Evolutionary conservation across 2,329 filamentous ascomycete species (phyloP).

Genomic region (Xylariaceae sp.): DNA sequence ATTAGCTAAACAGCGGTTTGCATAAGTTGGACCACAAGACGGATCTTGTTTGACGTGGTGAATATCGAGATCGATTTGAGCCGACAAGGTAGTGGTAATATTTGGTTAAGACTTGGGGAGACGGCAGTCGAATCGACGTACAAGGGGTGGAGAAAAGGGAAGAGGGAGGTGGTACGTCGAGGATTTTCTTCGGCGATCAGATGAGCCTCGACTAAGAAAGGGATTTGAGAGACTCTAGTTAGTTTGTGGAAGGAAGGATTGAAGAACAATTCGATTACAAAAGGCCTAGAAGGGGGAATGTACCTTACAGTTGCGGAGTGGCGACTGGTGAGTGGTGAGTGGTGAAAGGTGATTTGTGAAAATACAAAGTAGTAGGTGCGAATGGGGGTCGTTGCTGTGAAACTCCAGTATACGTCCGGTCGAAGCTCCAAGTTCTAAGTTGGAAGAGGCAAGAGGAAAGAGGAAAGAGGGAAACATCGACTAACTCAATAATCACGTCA

Average conservation of each 20-base stretch:
- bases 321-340: no score
- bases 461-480: no score
- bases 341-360: no score
- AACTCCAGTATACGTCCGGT: no score
- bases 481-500: no score
- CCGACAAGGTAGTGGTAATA: constrained; percentile 1
- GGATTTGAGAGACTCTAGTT: background rate
- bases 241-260: background rate
- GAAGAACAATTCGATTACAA: background rate
- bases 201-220: background rate
- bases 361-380: no score
- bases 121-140: background rate
- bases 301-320: background rate
- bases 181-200: background rate
- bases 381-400: no score
- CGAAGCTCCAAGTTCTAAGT: no score
- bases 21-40: constrained; percentile 6
- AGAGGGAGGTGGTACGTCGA: background rate
- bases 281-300: background rate
- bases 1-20: constrained; percentile 13
- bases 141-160: background rate
- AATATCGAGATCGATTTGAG: background rate
- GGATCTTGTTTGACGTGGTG: constrained; percentile 20
- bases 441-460: no score
- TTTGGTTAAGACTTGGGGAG: constrained; percentile 5